Evolutionary conservation across 1,284 basidiomycete species (phyloP), one percentile per base, ranked within the genome.

Genomic region (Cutaneotrichosporon cavernicola): DNA sequence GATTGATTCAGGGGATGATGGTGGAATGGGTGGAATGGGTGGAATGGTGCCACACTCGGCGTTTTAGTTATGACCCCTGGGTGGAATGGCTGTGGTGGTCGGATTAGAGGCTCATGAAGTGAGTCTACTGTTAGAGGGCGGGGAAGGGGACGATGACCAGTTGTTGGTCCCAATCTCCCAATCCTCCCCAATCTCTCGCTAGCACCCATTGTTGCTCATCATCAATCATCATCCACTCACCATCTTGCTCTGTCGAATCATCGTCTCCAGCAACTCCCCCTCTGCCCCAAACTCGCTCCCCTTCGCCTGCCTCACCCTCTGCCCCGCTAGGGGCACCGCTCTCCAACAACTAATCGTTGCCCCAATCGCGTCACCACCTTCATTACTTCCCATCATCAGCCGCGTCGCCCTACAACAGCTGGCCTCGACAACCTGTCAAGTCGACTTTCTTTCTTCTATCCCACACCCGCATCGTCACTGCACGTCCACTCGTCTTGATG

Each of bases 21-120:
- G 46, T 22, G 10, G 46, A 47, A 18, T 6, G 5, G 21, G 7
- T 47, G 43, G 43, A 14, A 50, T 26, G 16, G 38, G 13, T 49
- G 47, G 47, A 50, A 21, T 26, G 21, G 49, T 31, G 49, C 49
- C 49, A 62, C 61, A 56, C 32, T 56, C 61, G 61, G 61, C 61
- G 61, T 62, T 62, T 38, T 14, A 21, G 2, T 2, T 9, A 11
- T 26, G 49, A 13, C 47, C 38, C 43, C 7, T 16, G 43, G 14
- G 18, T 7, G 43, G 43, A 40, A 16, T 11, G 13, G 9, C 2
- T 40, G 9, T 11, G 38, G 38, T 40, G 43, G 18, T 16, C 11
- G 43, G 16, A 46, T 43, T 5, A 43, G 40, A 2, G 34, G 34
- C 34, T 26, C 34, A 36, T 36, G 34, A 36, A 26, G 26, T 26